These are phyloP conservation scores for Didymellaceae sp. DNA, from an alignment of 2,329 filamentous ascomycete genomes.

Conservation along the genomic window DNA sequence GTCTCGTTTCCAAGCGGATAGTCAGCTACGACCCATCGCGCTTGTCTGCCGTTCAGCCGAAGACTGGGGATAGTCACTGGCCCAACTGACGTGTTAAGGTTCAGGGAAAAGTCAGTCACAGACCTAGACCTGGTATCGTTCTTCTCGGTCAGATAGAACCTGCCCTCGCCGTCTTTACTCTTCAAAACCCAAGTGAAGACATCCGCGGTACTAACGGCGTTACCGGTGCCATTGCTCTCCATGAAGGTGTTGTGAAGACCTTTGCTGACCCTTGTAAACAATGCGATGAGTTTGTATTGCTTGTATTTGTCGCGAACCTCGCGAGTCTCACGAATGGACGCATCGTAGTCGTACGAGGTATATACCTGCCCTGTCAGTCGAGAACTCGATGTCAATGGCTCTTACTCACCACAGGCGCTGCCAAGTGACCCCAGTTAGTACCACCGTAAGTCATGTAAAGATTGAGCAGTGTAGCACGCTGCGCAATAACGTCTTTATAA, in stretches of 20 bases:
- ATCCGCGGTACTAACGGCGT: slow-evolving; percentile 47
- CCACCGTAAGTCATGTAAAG: slow-evolving; percentile 63
- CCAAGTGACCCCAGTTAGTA: slow-evolving; percentile 62
- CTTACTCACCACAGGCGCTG: slow-evolving; percentile 38
- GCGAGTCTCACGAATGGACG: slow-evolving; percentile 61
- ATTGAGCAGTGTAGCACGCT: slow-evolving; percentile 57
- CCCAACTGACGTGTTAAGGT: slow-evolving; percentile 57
- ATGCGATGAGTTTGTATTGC: slow-evolving; percentile 61
- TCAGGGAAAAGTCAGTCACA: slow-evolving; percentile 56
- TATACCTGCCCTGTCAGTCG: slow-evolving; percentile 49
- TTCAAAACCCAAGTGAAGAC: slow-evolving; percentile 61
- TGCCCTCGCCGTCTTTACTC: slow-evolving; percentile 58
- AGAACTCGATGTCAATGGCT: not conserved
- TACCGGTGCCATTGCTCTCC: slow-evolving; percentile 62
- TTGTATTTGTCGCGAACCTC: slow-evolving; percentile 61
- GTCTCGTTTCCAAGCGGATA: slow-evolving; percentile 57
- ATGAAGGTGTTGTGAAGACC: slow-evolving; percentile 61
- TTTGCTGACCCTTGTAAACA: slow-evolving; percentile 61
- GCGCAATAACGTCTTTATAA: slow-evolving; percentile 63
- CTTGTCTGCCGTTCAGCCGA: slow-evolving; percentile 60
- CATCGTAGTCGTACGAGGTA: slow-evolving; percentile 55
- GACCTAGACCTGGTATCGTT: slow-evolving; percentile 53
- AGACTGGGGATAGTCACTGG: slow-evolving; percentile 54
- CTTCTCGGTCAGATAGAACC: slow-evolving; percentile 61
- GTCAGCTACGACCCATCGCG: slow-evolving; percentile 62